Conservation (phyloP, 2,329 filamentous ascomycete species). For the Davidsoniella neocaledoniae region DNA sequence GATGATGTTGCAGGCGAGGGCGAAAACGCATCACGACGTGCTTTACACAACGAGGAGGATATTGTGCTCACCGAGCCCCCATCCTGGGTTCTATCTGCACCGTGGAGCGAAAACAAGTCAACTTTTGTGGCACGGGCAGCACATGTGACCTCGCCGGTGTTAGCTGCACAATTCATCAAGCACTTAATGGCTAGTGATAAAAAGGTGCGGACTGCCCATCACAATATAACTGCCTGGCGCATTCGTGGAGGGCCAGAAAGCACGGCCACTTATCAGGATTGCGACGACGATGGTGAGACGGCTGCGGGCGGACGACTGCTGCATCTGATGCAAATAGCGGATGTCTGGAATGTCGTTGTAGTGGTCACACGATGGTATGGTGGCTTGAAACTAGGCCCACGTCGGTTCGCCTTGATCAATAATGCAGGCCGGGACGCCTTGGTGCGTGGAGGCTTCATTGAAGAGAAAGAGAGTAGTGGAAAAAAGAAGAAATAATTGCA, state of each 20-base stretch:
- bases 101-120: conserved; percentile 67
- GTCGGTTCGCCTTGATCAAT: conserved; percentile 84
- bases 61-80: conserved; percentile 20
- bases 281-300: conserved; percentile 88
- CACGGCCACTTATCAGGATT: conserved; percentile 58
- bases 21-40: neutral
- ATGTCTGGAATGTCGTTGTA: conserved; percentile 81
- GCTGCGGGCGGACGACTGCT: conserved; percentile 74
- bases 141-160: conserved; percentile 46
- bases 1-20: conserved; percentile 8
- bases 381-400: conserved; percentile 72
- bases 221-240: conserved; percentile 92
- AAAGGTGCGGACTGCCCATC: conserved; percentile 70
- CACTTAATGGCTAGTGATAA: conserved; percentile 71
- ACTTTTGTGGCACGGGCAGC: conserved; percentile 71
- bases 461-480: conserved; percentile 27
- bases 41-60: conserved; percentile 11
- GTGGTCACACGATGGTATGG: conserved; percentile 94
- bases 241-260: conserved; percentile 44
- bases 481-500: conserved; percentile 22
- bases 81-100: conserved; percentile 58
- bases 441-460: conserved; percentile 55
- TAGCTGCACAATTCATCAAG: conserved; percentile 54
- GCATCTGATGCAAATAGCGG: conserved; percentile 88
- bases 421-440: conserved; percentile 69